Evolutionary conservation across 176 grass and related monocot species (phyloP).

Genomic region (Raddia guianensis): DNA sequence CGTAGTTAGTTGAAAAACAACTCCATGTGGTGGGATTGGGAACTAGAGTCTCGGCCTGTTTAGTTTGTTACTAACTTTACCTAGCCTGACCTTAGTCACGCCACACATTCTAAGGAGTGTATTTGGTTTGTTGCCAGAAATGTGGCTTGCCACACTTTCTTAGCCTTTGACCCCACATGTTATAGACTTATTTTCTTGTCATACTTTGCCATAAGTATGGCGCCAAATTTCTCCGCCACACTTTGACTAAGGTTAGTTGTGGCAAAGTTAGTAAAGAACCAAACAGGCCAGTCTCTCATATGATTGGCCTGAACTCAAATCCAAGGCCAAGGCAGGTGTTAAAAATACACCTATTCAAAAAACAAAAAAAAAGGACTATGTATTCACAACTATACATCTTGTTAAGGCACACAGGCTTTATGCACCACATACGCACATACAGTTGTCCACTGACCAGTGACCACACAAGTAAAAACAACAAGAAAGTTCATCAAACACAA

Average conservation of each 20-base stretch:
- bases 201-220: too few species aligned
- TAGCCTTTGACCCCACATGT: too few species aligned
- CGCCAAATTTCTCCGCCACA: too few species aligned
- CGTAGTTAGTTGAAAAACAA: neutral
- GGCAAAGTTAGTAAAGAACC: too few species aligned
- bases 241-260: too few species aligned
- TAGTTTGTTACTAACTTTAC: too few species aligned
- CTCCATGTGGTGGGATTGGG: neutral
- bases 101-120: too few species aligned
- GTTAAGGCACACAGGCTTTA: slow-evolving; percentile 26
- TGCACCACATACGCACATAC: neutral
- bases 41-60: neutral
- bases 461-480: neutral
- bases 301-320: slow-evolving; percentile 21
- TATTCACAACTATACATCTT: slow-evolving; percentile 23
- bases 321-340: neutral
- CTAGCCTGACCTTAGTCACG: too few species aligned
- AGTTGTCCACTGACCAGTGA: neutral
- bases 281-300: neutral
- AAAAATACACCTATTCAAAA: neutral
- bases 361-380: neutral
- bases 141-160: too few species aligned
- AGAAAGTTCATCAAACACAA: neutral
- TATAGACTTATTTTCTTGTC: too few species aligned
- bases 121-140: too few species aligned